Base-by-base conservation (phyloP, 495 filamentous ascomycete genomes). In the Daldinia caldariorum region DNA sequence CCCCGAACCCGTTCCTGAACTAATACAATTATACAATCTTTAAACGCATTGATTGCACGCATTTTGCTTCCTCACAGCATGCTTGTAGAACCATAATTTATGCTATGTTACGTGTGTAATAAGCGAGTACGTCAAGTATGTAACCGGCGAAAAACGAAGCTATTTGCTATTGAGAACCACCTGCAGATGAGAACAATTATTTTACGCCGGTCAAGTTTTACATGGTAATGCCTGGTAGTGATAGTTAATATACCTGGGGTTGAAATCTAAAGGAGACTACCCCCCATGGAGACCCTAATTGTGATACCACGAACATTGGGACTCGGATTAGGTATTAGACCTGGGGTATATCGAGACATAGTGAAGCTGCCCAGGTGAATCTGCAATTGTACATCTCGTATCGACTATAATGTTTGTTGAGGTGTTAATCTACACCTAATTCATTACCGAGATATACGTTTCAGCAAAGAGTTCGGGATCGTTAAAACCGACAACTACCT, bases 141-240 rank as follows among this genome's bases (percentile, higher is more conserved):
- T 22, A 22, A 47, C 43, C 43, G 43, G 43, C 5, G 18, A 47
- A 13, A 12, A 22, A 47, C 26, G 26, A 47, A 4, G 41, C 12
- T 4, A 16, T 22, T 47, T 47, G 43, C 18, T 10, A 22, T 22
- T 47, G 7, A 9, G n/a, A 22, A 58, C 41, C 31, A 10, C 14
- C 4, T 43, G 34, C 57, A 20, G 43, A 41, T 10, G n/a, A 50
- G 55, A 39, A 34, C 41, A 14, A 12, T 53, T 20, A 18, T 18
- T 18, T 10, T 8, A 41, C 31, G n/a, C 39, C 32, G 56, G 29
- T 41, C 45, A 64, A 56, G n/a, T 34, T 50, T 20, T 53, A 31
- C 49, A 58, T 29, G 49, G 26, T 26, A 26, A 3, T 26, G 26
- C 26, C 26, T 26, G 26, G 26, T 26, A 26, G 26, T 16, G 31